These are phyloP conservation scores for Coemansia umbellata DNA, from an alignment of 192 early-diverging fungal species.

Conservation along the genomic window DNA sequence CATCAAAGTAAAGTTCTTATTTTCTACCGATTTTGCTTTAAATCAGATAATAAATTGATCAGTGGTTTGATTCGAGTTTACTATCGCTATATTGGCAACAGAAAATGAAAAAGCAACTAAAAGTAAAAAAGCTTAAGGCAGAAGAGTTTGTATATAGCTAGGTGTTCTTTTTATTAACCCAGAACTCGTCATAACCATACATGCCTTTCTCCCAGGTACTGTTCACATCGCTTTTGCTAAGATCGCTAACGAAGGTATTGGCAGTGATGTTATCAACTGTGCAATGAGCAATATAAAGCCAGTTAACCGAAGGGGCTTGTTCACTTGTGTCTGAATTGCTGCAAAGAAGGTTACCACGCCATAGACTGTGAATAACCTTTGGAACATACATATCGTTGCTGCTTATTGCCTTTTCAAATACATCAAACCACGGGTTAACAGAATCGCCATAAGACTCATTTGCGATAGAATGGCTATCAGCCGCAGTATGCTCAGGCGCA, in stretches of 20 bases:
- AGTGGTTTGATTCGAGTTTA: no score
- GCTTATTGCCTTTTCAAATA: slow-evolving; percentile 46
- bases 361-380: slow-evolving; percentile 54
- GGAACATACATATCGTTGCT: slow-evolving; percentile 54
- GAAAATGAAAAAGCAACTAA: no score
- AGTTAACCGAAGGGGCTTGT: slow-evolving; percentile 31
- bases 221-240: no score
- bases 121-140: no score
- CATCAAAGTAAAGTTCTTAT: no score
- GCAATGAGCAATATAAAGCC: slow-evolving; percentile 26
- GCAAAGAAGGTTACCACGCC: slow-evolving; percentile 47
- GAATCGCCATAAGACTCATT: neutral
- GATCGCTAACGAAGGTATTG: no score
- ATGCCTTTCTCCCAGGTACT: neutral
- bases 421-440: slow-evolving; percentile 47
- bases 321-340: no score
- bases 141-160: no score
- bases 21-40: no score
- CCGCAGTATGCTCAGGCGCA: slow-evolving; percentile 18
- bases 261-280: slow-evolving; percentile 12
- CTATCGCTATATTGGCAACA: no score
- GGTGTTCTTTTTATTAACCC: no score
- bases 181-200: slow-evolving; percentile 2
- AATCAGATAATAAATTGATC: no score
- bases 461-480: slow-evolving; percentile 9